Evolutionary conservation across 495 filamentous ascomycete species (phyloP).

Genomic region (Annulohypoxylon bovei): DNA sequence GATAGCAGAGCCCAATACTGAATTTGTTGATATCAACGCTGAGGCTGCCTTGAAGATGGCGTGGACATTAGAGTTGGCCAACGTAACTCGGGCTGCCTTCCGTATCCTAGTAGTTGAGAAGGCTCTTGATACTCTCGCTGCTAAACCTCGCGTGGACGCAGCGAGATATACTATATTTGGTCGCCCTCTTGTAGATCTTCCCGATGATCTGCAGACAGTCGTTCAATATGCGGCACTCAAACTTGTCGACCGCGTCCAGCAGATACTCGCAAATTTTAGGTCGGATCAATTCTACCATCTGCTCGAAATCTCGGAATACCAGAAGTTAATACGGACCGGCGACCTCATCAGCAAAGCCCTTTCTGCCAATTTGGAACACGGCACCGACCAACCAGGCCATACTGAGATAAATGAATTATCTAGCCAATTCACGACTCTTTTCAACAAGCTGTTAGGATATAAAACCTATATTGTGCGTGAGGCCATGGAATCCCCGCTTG

Average conservation of each 20-base stretch:
- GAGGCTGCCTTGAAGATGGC: constrained; percentile 57
- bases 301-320: constrained; percentile 30
- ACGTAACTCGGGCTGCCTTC: constrained; percentile 52
- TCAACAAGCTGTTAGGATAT: constrained; percentile 26
- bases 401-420: background rate
- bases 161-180: constrained; percentile 34
- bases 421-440: constrained; percentile 62
- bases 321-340: constrained; percentile 14
- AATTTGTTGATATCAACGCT: constrained; percentile 58
- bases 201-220: constrained; percentile 45
- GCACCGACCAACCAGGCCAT: background rate
- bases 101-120: constrained; percentile 56
- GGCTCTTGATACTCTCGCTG: constrained; percentile 41
- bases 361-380: background rate
- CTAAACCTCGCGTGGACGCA: background rate
- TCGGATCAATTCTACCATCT: constrained; percentile 21
- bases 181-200: constrained; percentile 34
- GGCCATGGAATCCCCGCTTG: constrained; percentile 10
- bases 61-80: constrained; percentile 48
- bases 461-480: constrained; percentile 19
- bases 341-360: background rate
- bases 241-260: constrained; percentile 34
- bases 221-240: constrained; percentile 45
- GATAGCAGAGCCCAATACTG: constrained; percentile 50
- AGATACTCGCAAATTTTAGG: constrained; percentile 9